phyloP scores from a whole-genome alignment of 2,329 filamentous ascomycete genomes.

The Colletotrichum sp. region DNA sequence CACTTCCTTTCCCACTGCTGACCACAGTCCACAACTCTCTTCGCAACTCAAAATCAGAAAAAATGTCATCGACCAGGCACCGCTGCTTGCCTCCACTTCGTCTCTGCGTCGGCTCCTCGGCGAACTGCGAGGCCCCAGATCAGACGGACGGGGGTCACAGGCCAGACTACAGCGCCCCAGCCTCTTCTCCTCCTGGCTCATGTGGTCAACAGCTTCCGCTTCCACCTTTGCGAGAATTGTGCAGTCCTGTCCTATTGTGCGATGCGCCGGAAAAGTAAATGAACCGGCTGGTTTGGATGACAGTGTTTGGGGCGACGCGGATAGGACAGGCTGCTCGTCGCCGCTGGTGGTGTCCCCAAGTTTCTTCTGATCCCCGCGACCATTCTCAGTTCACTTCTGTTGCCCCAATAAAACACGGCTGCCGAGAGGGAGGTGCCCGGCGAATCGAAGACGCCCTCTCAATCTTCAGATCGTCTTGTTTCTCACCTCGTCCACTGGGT shows the following conservation, averaged over 20 bases:
- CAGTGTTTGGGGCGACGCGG: neutral
- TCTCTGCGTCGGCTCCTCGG: constrained; percentile 13
- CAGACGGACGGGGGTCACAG: neutral
- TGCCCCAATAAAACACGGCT: constrained; percentile 16
- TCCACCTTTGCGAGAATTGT: neutral
- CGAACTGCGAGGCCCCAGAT: constrained; percentile 17
- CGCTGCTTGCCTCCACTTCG: constrained; percentile 3
- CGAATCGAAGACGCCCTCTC: neutral
- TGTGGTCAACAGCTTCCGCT: neutral
- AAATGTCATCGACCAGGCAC: neutral
- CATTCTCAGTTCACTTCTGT: neutral
- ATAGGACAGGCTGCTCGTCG: neutral
- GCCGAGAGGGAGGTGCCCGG: constrained; percentile 1
- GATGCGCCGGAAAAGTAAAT: neutral
- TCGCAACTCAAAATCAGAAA: neutral
- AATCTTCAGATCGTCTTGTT: neutral
- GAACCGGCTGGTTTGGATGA: neutral
- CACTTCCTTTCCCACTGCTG: neutral
- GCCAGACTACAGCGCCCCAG: neutral
- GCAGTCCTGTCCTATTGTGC: neutral
- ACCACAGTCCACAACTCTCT: neutral
- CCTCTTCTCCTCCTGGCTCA: neutral
- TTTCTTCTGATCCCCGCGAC: neutral
- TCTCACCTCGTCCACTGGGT: neutral
- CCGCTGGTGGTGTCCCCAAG: neutral